phyloP scores from a whole-genome alignment of 768 basidiomycete species.

The Panaeolus cyanescens region DNA sequence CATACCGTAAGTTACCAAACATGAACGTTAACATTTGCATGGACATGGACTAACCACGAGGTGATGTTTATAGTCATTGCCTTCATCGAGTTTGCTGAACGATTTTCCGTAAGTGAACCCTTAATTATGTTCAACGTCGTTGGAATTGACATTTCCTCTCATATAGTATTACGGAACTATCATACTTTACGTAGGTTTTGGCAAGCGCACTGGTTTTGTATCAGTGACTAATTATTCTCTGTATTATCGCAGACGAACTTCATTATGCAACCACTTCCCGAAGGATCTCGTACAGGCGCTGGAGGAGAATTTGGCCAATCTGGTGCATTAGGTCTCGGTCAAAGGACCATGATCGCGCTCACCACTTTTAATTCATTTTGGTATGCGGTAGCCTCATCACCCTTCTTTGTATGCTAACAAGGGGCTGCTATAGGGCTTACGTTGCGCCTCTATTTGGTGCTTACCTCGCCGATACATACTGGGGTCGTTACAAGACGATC shows the following conservation, averaged over 20 bases:
- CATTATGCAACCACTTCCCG: constrained; percentile 69
- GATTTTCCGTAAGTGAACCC: constrained; percentile 56
- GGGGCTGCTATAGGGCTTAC: constrained; percentile 47
- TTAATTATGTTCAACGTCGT: not conserved
- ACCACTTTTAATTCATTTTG: constrained; percentile 73
- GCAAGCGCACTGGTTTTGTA: not conserved
- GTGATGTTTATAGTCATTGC: constrained; percentile 53
- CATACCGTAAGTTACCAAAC: constrained; percentile 52
- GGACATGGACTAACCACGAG: not conserved
- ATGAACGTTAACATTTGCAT: not conserved
- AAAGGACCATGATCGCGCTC: constrained; percentile 70
- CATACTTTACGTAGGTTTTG: constrained; percentile 46
- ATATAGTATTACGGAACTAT: constrained; percentile 41
- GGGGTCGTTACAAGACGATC: constrained; percentile 76
- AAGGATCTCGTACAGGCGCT: constrained; percentile 65
- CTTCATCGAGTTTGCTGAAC: constrained; percentile 66
- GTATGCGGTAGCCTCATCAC: constrained; percentile 27
- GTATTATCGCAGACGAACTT: constrained; percentile 62
- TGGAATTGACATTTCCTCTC: not conserved
- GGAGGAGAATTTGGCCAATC: constrained; percentile 53
- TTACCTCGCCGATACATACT: constrained; percentile 70
- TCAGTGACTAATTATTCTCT: not conserved
- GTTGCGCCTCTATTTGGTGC: constrained; percentile 68
- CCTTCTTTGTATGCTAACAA: not conserved
- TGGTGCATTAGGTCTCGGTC: constrained; percentile 67